Conservation (phyloP, 2,329 filamentous ascomycete genomes). For the Sporothrix brunneoviolacea region DNA sequence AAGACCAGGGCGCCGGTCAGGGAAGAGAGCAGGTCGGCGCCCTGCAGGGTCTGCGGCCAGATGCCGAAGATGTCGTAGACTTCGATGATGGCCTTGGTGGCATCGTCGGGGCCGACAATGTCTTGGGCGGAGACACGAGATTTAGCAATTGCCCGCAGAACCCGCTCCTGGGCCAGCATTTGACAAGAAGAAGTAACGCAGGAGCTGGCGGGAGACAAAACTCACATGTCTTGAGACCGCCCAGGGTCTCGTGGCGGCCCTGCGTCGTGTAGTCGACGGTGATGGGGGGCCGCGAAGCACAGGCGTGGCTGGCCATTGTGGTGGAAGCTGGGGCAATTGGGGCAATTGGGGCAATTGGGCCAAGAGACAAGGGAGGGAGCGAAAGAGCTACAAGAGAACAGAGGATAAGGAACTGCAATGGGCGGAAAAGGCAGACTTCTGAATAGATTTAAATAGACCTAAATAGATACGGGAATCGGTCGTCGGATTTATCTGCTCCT, state of each 20-base stretch:
- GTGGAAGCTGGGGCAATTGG: neutral
- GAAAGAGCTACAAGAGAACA: no score
- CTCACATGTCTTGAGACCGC: constrained; percentile 37
- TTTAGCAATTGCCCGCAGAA: no score
- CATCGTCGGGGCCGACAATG: constrained; percentile 28
- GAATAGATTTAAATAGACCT: no score
- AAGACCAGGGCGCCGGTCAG: constrained; percentile 33
- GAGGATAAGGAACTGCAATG: no score
- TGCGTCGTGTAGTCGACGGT: constrained; percentile 33
- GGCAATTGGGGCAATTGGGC: neutral
- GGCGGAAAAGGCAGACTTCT: no score
- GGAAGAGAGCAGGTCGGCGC: constrained; percentile 38
- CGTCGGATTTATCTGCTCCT: no score
- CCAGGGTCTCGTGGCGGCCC: constrained; percentile 35
- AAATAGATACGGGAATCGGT: no score
- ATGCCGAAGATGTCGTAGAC: constrained; percentile 44
- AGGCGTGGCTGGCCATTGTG: constrained; percentile 24
- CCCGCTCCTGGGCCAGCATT: no score
- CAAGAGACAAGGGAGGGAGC: no score
- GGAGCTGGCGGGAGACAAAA: neutral
- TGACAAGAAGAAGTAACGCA: no score
- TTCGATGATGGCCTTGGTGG: constrained; percentile 34
- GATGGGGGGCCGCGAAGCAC: constrained; percentile 31
- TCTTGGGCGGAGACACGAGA: constrained; percentile 23
- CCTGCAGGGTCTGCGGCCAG: constrained; percentile 39